Evolutionary conservation across 2,329 filamentous ascomycete species (phyloP).

Genomic region (Rhynchosporium graminicola): DNA sequence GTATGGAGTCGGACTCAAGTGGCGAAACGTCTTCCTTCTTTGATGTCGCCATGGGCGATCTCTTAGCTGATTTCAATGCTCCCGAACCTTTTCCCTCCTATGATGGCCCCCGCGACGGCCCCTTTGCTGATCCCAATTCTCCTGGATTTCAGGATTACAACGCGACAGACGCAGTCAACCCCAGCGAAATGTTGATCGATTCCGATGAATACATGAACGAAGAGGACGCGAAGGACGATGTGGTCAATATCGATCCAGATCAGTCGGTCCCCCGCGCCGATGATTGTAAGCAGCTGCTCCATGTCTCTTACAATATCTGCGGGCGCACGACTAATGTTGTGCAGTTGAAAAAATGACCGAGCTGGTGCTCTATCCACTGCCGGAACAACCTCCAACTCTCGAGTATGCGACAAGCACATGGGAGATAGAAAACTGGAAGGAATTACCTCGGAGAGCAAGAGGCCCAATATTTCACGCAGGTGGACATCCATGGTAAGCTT

Average conservation of each 20-base stretch:
- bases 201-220: conserved; percentile 38
- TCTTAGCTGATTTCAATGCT: too few relatives aligned
- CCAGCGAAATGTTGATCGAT: conserved; percentile 40
- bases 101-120: too few relatives aligned
- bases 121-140: conserved; percentile 21
- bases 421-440: conserved; percentile 83
- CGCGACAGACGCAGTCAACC: conserved; percentile 36
- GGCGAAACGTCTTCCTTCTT: too few relatives aligned
- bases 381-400: conserved; percentile 76
- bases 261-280: conserved; percentile 40
- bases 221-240: conserved; percentile 42
- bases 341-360: conserved; percentile 84
- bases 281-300: conserved; percentile 40
- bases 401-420: conserved; percentile 79
- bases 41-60: too few relatives aligned
- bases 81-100: too few relatives aligned
- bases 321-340: conserved; percentile 24
- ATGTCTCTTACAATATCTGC: neutral
- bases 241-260: conserved; percentile 45
- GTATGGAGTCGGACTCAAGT: conserved; percentile 4
- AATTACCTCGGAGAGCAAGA: conserved; percentile 76
- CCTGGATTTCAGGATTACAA: conserved; percentile 30
- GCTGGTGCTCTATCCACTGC: conserved; percentile 69
- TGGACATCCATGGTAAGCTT: conserved; percentile 77
- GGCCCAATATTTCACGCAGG: conserved; percentile 86